Base-by-base conservation (phyloP, 1,284 basidiomycete genomes). In the Irpex lacteus region DNA sequence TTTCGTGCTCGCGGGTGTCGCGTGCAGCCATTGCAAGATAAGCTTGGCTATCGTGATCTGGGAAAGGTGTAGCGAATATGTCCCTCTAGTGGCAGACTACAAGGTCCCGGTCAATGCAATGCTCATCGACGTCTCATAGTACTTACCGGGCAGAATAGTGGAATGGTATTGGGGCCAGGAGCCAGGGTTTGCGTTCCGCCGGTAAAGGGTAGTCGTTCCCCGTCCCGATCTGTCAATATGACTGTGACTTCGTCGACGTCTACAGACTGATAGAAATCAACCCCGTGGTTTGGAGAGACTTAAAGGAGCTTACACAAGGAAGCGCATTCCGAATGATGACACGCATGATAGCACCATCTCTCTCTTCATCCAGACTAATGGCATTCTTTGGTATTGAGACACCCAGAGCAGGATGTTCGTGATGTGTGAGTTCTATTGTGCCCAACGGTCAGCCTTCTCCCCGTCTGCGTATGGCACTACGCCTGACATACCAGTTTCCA, bases 141-240 rank as follows among this genome's bases (percentile, higher is more conserved):
- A 77, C 87, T 68, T 73, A 94, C 93, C 8, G 89, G 83, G 68
- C 89, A 94, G 69, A 86, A 89, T 50, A 93, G 71, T 0, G 77
- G 81, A 44, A 90, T 66, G 1, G 72, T 68, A n/a, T 83, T 86
- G 54, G 77, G 76, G 9, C 92, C 92, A 0, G 88, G 77, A 1
- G 74, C 68, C 15, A 91, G 72, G 7, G 70, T 73, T 11, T 78
- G 69, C 0, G 76, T 68, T 9, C 73, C 68, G 8, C 77, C 70
- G 1, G 75, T 71, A 71, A 87, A 91, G 66, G 74, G 80, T 57
- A 89, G 75, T 59, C 80, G 81, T 63, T 86, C 85, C 2, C 78
- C 76, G 62, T 91, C 89, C 63, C 82, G 80, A 8, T 90, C 90
- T 32, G 75, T 70, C 15, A 89, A 74, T 9, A 74, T 75, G 63